phyloP scores from a whole-genome alignment of 2,329 filamentous ascomycete species.

The Calonectria pteridis region DNA sequence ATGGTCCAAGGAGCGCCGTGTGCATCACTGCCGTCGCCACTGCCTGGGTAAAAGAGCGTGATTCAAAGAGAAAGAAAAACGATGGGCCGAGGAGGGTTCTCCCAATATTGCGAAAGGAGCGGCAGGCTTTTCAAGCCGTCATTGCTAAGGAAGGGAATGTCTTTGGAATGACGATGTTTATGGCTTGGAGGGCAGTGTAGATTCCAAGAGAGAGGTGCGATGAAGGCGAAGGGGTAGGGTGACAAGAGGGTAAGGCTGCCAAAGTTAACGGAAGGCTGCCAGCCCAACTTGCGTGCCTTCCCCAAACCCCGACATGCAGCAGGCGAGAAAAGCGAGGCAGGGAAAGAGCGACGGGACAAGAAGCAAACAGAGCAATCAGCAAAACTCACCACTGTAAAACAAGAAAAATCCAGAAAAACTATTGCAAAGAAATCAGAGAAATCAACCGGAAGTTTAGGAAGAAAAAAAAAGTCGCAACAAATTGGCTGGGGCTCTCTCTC shows the following conservation, averaged over 20 bases:
- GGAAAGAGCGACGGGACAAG: background rate
- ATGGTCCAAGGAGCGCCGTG: conserved; percentile 22
- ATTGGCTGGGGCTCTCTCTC: background rate
- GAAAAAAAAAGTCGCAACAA: background rate
- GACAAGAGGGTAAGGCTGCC: background rate
- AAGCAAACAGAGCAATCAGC: background rate
- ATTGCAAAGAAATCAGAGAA: conserved; percentile 2
- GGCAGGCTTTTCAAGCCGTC: conserved; percentile 28
- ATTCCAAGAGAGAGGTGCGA: conserved; percentile 14
- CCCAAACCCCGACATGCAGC: background rate
- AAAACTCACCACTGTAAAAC: background rate
- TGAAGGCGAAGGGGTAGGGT: conserved; percentile 21
- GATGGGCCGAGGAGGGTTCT: conserved; percentile 16
- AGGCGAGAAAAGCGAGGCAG: background rate
- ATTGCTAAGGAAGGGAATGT: conserved; percentile 24
- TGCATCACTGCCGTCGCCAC: conserved; percentile 21
- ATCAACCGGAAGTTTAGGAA: background rate
- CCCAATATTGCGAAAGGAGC: conserved; percentile 28
- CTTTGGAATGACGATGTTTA: conserved; percentile 8
- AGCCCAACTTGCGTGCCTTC: background rate
- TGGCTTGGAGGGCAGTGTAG: background rate
- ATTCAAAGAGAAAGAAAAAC: conserved; percentile 23
- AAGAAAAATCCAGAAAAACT: conserved; percentile 5
- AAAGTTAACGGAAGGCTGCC: conserved; percentile 5
- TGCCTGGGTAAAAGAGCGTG: conserved; percentile 17